Conservation (phyloP, 495 filamentous ascomycete species). For the Saxophila tyrrhenica region DNA sequence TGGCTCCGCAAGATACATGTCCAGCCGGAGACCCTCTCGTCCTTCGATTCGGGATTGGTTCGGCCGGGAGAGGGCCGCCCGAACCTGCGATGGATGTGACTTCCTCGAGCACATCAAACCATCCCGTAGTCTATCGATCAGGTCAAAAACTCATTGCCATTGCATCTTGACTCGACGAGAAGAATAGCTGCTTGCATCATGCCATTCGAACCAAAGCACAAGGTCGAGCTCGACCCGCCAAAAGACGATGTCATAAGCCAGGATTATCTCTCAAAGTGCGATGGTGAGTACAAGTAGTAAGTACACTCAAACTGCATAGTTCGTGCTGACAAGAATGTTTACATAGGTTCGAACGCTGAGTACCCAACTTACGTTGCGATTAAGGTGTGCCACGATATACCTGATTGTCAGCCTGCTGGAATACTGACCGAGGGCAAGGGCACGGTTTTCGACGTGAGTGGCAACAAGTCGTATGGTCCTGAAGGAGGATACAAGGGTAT, state of each 20-base stretch:
- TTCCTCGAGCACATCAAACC: no score
- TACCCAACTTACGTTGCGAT: conserved; percentile 85
- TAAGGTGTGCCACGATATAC: conserved; percentile 41
- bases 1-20: no score
- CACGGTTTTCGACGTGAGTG: conserved; percentile 84
- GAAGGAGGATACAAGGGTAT: conserved; percentile 75
- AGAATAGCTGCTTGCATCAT: no score
- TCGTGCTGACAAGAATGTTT: no score
- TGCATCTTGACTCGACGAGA: no score
- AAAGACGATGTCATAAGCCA: conserved; percentile 72
- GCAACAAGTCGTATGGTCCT: conserved; percentile 75
- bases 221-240: conserved; percentile 71
- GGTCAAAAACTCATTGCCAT: no score
- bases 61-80: no score
- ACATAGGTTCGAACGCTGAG: conserved; percentile 46
- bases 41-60: no score
- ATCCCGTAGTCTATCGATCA: no score
- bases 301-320: not conserved
- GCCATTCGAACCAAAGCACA: conserved; percentile 69
- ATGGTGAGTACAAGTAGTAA: conserved; percentile 47
- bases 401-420: no score
- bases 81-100: no score
- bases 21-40: no score
- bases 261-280: conserved; percentile 65
- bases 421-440: conserved; percentile 38